Conservation (phyloP, 345 rosid species). For the Citrus australasica region DNA sequence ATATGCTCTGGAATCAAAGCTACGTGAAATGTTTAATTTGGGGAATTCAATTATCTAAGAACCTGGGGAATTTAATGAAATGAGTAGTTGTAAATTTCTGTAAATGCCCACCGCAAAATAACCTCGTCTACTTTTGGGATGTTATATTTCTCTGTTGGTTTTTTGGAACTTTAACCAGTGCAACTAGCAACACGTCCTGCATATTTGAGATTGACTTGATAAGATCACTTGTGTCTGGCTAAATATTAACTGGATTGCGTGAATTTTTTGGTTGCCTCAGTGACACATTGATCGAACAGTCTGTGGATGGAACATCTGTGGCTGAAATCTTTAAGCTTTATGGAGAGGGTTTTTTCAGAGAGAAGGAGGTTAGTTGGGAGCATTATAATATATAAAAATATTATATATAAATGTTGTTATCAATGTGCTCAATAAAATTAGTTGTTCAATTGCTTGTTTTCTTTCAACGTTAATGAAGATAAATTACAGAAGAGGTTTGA, state of each 20-base stretch:
- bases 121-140: not conserved
- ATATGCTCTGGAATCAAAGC: not conserved
- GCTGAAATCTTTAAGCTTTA: conserved; percentile 75
- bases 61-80: not conserved
- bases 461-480: too few species aligned
- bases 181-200: conserved; percentile 1
- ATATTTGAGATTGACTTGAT: conserved; percentile 2
- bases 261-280: conserved; percentile 36
- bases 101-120: not conserved
- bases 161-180: not conserved
- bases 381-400: not conserved
- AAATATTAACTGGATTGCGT: not conserved
- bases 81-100: not conserved
- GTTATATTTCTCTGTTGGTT: not conserved
- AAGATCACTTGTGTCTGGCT: not conserved
- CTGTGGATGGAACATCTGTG: conserved; percentile 59
- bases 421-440: not conserved
- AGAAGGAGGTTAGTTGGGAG: conserved; percentile 65
- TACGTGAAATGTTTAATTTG: not conserved
- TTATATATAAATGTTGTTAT: not conserved
- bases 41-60: not conserved
- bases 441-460: not conserved
- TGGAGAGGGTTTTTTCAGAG: conserved; percentile 84
- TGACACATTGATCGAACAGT: conserved; percentile 69
- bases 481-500: too few species aligned